Percentiles rank a stretch among this genome's conserved stretches.
Evolutionary conservation across 345 rosid genomes (phyloP).

Genomic region (Syzygium aromaticum): DNA sequence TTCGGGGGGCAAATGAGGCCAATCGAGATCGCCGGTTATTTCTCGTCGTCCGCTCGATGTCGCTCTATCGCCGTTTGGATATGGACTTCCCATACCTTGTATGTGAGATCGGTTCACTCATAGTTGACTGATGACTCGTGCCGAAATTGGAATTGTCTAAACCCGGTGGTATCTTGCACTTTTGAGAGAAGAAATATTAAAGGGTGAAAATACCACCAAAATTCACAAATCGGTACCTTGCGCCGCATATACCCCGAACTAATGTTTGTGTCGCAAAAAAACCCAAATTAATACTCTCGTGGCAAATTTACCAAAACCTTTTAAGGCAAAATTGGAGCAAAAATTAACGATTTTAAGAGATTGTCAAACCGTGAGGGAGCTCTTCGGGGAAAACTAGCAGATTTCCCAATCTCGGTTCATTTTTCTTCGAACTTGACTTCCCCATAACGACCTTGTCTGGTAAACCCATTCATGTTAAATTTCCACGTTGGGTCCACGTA

Average conservation of each 20-base stretch:
- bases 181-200: background rate
- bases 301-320: background rate
- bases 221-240: background rate
- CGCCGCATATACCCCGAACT: accelerated
- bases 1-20: background rate
- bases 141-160: background rate
- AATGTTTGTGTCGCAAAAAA: accelerated
- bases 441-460: background rate
- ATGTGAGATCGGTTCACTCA: background rate
- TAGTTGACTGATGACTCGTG: background rate
- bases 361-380: background rate
- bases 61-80: background rate
- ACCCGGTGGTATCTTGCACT: background rate
- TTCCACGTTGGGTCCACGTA: accelerated
- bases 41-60: background rate
- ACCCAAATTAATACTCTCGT: accelerated
- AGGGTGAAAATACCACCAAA: background rate
- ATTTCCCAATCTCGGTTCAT: background rate
- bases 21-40: background rate
- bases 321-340: background rate
- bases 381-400: background rate
- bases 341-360: accelerated
- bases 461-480: background rate
- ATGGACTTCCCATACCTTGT: background rate
- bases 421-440: background rate